Conservation (phyloP, 208 protist species). For the Trypanosoma platydactyli region DNA sequence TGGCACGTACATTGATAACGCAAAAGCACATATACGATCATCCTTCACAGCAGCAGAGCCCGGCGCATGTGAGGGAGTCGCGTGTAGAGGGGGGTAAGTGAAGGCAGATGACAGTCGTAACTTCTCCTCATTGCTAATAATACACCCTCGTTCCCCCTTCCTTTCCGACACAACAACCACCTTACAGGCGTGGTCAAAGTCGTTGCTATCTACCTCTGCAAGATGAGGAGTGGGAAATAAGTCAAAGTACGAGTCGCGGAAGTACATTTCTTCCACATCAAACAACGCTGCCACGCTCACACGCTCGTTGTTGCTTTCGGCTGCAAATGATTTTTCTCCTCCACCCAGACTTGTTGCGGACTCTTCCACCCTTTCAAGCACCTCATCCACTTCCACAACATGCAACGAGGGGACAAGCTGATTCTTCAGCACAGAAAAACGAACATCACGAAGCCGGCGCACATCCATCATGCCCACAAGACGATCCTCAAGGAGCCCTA, state of each 20-base stretch:
- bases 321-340: background rate
- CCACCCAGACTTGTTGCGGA: background rate
- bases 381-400: background rate
- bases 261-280: slow-evolving; percentile 44
- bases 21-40: slow-evolving; percentile 33
- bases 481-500: slow-evolving; percentile 39
- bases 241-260: slow-evolving; percentile 51
- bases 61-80: slow-evolving; percentile 4
- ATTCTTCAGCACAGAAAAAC: slow-evolving; percentile 19
- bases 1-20: slow-evolving; percentile 42
- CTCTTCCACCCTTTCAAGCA: background rate
- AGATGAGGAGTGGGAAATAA: slow-evolving; percentile 29
- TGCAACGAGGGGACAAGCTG: slow-evolving; percentile 28
- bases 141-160: background rate
- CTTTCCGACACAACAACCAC: slow-evolving; percentile 1
- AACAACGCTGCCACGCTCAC: slow-evolving; percentile 9
- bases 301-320: background rate
- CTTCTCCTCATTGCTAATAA: slow-evolving; percentile 2
- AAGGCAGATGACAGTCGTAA: slow-evolving; percentile 15
- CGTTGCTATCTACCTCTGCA: background rate
- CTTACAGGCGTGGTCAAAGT: background rate
- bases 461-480: slow-evolving; percentile 13
- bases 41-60: background rate
- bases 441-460: slow-evolving; percentile 19
- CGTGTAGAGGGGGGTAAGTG: slow-evolving; percentile 23